A percentile compares a stretch with the other conserved stretches of the same genome.
Conservation (phyloP, 2,329 filamentous ascomycete genomes). For the Calonectria hawksworthii region DNA sequence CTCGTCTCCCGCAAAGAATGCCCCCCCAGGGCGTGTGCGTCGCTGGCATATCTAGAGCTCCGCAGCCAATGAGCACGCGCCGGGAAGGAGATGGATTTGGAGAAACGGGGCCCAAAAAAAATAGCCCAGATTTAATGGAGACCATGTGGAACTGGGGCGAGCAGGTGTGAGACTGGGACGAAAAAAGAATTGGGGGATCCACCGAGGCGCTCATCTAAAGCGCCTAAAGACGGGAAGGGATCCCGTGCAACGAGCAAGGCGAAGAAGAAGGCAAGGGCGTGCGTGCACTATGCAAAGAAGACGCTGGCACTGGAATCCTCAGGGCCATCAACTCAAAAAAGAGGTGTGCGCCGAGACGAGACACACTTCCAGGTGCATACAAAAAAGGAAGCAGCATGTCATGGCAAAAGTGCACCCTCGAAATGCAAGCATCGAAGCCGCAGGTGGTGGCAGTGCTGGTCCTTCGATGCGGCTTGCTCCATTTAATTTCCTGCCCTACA, state of each 20-base stretch:
- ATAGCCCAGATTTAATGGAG: constrained; percentile 6
- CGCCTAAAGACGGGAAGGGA: constrained; percentile 3
- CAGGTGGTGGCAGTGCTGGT: constrained; percentile 20
- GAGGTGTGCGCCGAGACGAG: background rate
- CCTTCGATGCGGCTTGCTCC: background rate
- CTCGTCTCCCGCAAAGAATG: background rate
- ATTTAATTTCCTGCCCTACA: constrained; percentile 32
- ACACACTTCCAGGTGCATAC: background rate
- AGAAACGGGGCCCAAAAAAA: constrained; percentile 7
- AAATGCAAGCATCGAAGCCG: background rate
- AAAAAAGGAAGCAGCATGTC: background rate
- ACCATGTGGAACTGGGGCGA: constrained; percentile 1
- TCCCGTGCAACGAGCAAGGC: constrained; percentile 2
- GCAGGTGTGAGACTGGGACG: constrained; percentile 7
- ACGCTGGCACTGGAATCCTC: background rate
- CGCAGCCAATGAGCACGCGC: background rate
- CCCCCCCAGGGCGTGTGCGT: background rate
- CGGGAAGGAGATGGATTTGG: background rate
- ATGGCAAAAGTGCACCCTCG: background rate
- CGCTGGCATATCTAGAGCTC: background rate
- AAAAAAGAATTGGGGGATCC: background rate
- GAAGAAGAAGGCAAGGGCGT: background rate
- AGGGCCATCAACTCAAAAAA: too few species aligned
- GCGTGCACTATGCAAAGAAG: background rate
- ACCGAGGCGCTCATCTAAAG: background rate